Conservation (phyloP, 345 rosid species). For the Corchorus capsularis region DNA sequence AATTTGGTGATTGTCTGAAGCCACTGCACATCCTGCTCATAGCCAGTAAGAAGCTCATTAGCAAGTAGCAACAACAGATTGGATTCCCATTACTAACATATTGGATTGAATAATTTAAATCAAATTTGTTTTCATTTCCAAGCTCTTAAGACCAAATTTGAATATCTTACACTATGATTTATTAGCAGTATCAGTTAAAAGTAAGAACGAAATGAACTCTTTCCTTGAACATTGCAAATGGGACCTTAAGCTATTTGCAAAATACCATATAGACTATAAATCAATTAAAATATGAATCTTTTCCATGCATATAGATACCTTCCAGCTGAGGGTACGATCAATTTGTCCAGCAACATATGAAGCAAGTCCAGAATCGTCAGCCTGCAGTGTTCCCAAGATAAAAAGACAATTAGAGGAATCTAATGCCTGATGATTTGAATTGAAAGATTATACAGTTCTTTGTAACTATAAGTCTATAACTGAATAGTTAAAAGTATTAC, state of each 20-base stretch:
- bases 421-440: not conserved
- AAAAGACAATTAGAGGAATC: not conserved
- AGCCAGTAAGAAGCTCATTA: not conserved
- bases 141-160: no score
- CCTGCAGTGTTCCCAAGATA: slow-evolving; percentile 39
- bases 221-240: no score
- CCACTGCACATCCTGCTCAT: slow-evolving; percentile 76
- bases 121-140: not conserved
- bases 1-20: slow-evolving; percentile 77
- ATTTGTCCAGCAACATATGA: slow-evolving; percentile 92
- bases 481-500: not conserved
- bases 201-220: no score
- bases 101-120: not conserved
- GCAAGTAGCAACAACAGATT: not conserved
- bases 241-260: no score
- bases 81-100: not conserved
- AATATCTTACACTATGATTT: no score
- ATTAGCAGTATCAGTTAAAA: no score
- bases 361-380: slow-evolving; percentile 81
- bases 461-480: not conserved
- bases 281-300: not conserved
- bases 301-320: slow-evolving; percentile 39
- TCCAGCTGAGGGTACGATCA: slow-evolving; percentile 88
- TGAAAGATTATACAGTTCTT: not conserved
- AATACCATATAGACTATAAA: not conserved